These are phyloP conservation scores for Xylaria nigripes DNA, from an alignment of 495 filamentous ascomycete species.

Conservation along the genomic window DNA sequence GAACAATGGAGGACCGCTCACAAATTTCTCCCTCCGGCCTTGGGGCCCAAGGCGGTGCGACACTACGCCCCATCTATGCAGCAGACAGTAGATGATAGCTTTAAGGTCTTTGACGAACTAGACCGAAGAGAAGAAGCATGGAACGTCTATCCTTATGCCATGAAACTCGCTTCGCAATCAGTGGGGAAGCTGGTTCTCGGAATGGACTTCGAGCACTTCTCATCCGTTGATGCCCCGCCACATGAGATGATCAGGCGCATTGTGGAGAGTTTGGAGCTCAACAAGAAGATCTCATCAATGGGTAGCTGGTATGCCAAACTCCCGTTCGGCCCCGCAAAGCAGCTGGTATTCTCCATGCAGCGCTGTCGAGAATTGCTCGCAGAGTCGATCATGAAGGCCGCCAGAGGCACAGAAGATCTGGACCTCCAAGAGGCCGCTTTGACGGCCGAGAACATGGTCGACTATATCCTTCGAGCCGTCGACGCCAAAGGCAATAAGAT, in stretches of 20 bases:
- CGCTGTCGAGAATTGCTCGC: conserved; percentile 29
- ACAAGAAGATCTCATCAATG: conserved; percentile 43
- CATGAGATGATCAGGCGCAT: conserved; percentile 37
- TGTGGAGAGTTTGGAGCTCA: conserved; percentile 38
- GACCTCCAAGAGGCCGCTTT: conserved; percentile 45
- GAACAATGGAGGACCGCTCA: conserved; percentile 41
- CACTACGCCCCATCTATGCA: conserved; percentile 53
- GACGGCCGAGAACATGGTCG: conserved; percentile 38
- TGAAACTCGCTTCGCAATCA: conserved; percentile 48
- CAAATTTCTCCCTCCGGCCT: conserved; percentile 48
- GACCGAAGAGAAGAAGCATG: conserved; percentile 40
- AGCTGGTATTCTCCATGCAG: conserved; percentile 23
- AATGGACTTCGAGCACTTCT: conserved; percentile 47
- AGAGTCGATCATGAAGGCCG: conserved; percentile 31
- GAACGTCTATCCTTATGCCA: conserved; percentile 54
- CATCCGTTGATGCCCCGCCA: conserved; percentile 29
- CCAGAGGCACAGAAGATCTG: conserved; percentile 34
- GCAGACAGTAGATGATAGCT: conserved; percentile 33
- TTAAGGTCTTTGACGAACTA: conserved; percentile 46
- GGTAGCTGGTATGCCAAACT: conserved; percentile 44
- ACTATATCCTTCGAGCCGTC: conserved; percentile 40
- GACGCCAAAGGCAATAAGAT: conserved; percentile 48
- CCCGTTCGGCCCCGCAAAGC: conserved; percentile 44
- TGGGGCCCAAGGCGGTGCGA: conserved; percentile 47
- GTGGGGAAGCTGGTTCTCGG: conserved; percentile 46